phyloP scores from a whole-genome alignment of 768 basidiomycete genomes.

The Crucibulum laeve region DNA sequence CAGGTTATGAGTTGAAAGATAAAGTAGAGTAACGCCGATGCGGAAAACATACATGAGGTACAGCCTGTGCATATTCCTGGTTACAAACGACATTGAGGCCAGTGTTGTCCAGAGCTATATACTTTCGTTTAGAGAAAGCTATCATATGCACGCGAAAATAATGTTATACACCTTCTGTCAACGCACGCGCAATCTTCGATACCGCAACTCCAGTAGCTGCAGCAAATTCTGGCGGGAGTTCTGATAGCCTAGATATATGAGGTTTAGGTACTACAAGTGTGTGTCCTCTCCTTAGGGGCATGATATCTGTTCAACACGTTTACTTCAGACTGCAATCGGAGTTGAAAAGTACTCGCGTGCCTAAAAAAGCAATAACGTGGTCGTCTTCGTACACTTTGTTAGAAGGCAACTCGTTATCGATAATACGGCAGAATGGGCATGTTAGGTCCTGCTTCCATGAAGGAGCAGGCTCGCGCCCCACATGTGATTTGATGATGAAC shows the following conservation, averaged over 20 bases:
- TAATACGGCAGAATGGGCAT: slow-evolving; percentile 66
- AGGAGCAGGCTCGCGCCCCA: slow-evolving; percentile 36
- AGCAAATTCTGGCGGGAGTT: slow-evolving; percentile 57
- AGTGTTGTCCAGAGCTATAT: slow-evolving; percentile 55
- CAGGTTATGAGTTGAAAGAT: neutral
- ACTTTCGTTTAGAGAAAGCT: neutral
- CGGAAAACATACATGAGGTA: slow-evolving; percentile 55
- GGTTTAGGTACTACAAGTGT: slow-evolving; percentile 67
- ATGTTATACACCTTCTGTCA: slow-evolving; percentile 50
- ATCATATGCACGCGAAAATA: neutral
- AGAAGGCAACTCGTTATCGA: slow-evolving; percentile 42
- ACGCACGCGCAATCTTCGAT: slow-evolving; percentile 55
- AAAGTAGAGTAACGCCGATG: neutral
- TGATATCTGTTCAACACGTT: slow-evolving; percentile 44
- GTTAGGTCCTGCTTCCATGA: slow-evolving; percentile 45
- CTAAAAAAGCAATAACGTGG: slow-evolving; percentile 60
- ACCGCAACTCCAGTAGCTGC: slow-evolving; percentile 55
- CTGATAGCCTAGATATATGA: slow-evolving; percentile 60
- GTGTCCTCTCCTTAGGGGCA: slow-evolving; percentile 64
- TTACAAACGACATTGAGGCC: slow-evolving; percentile 76
- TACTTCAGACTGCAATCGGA: neutral
- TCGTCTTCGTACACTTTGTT: slow-evolving; percentile 58
- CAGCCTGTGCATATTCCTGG: slow-evolving; percentile 78
- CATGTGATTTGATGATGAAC: slow-evolving; percentile 65
- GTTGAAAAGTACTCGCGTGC: slow-evolving; percentile 22